Conservation (phyloP, 345 rosid species). For the Murraya paniculata region DNA sequence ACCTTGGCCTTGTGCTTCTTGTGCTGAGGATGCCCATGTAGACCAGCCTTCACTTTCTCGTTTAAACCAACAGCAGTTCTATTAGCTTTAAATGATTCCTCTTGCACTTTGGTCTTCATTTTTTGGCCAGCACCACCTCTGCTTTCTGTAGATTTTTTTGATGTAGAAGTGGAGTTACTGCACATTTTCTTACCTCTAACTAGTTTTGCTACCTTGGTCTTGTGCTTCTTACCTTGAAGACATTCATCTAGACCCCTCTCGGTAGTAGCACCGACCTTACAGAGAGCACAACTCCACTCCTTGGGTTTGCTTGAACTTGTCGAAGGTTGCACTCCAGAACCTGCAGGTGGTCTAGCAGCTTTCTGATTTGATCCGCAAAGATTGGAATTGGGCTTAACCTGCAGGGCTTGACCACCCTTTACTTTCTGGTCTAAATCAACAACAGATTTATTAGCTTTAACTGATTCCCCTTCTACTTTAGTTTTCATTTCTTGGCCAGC, state of each 20-base stretch:
- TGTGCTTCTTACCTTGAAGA: conserved; percentile 42
- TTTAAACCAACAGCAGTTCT: conserved; percentile 12
- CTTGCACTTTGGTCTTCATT: conserved; percentile 7
- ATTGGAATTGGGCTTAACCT: conserved; percentile 9
- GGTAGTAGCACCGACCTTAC: conserved; percentile 36
- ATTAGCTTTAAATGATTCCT: conserved; percentile 11
- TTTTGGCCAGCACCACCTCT: not conserved
- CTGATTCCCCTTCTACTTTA: no score
- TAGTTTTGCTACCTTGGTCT: conserved; percentile 31
- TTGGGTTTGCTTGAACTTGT: conserved; percentile 25
- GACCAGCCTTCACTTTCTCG: conserved; percentile 9
- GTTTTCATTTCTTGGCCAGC: no score
- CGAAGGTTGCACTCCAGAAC: conserved; percentile 13
- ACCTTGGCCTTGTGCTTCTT: not conserved
- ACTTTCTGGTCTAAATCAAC: no score
- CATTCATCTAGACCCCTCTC: conserved; percentile 39
- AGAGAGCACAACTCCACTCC: conserved; percentile 52
- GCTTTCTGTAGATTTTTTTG: conserved; percentile 11
- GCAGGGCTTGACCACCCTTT: no score
- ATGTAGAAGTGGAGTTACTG: not conserved
- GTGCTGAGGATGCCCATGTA: no score
- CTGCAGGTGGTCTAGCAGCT: conserved; percentile 24
- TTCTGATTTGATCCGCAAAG: conserved; percentile 40
- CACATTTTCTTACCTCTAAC: conserved; percentile 14
- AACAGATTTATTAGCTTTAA: no score